These are phyloP conservation scores for Botryotinia calthae DNA, from an alignment of 2,329 filamentous ascomycete genomes.

Conservation along the genomic window DNA sequence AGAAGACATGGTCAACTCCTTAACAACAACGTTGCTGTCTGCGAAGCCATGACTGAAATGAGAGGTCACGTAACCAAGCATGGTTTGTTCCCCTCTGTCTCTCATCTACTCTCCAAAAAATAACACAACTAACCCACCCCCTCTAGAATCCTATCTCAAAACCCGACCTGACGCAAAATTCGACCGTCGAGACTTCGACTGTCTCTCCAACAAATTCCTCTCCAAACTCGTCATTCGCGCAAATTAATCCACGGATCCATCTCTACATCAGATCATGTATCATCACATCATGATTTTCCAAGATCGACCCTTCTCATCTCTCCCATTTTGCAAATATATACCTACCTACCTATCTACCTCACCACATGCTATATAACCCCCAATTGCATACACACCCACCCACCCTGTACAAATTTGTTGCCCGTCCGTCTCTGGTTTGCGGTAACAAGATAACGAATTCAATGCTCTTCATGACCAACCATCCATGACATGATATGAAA, in stretches of 20 bases:
- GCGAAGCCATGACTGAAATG: conserved; percentile 95
- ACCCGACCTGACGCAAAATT: conserved; percentile 75
- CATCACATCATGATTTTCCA: neutral
- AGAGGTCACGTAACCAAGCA: conserved; percentile 89
- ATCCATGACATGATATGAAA: conserved; percentile 3
- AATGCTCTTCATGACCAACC: conserved; percentile 11
- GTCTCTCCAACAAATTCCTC: conserved; percentile 93
- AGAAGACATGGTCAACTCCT: conserved; percentile 85
- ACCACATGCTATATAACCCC: conserved; percentile 33
- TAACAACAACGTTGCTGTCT: conserved; percentile 87
- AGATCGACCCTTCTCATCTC: neutral
- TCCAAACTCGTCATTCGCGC: conserved; percentile 95
- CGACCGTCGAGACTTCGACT: conserved; percentile 90
- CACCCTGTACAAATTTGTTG: conserved; percentile 32
- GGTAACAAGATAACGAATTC: neutral
- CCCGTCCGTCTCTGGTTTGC: neutral
- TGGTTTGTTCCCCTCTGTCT: conserved; percentile 57
- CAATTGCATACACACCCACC: conserved; percentile 33
- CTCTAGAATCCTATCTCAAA: conserved; percentile 78
- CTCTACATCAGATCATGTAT: neutral
- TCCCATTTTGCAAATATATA: conserved; percentile 30
- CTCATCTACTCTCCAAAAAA: conserved; percentile 12
- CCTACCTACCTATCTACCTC: neutral
- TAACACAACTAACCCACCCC: conserved; percentile 44
- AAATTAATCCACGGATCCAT: conserved; percentile 55